Conservation (phyloP, 2,329 filamentous ascomycete genomes). For the Decorospora gaudefroyi region DNA sequence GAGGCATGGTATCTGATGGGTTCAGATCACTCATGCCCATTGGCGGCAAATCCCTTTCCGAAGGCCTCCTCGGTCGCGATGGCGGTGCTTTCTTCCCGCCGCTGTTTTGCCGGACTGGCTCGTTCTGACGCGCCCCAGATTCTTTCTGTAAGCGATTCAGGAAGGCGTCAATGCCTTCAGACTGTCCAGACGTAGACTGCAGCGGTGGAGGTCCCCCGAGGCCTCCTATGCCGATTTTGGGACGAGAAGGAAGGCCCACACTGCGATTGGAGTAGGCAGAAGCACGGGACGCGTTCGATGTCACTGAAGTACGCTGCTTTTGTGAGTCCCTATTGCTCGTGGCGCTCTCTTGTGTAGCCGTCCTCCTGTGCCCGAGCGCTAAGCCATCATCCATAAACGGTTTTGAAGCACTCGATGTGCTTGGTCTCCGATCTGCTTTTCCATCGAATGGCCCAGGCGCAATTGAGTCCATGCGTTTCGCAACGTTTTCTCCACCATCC, state of each 20-base stretch:
- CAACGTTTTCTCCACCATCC: conserved; percentile 52
- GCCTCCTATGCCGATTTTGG: conserved; percentile 25
- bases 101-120: conserved; percentile 30
- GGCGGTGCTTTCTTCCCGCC: conserved; percentile 25
- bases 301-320: conserved; percentile 34
- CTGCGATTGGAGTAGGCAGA: conserved; percentile 40
- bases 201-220: conserved; percentile 27
- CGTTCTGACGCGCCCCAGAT: conserved; percentile 29
- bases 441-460: conserved; percentile 68
- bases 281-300: conserved; percentile 38
- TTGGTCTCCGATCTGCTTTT: conserved; percentile 39
- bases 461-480: conserved; percentile 68
- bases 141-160: conserved; percentile 45
- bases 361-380: conserved; percentile 44
- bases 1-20: conserved; percentile 22
- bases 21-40: conserved; percentile 29
- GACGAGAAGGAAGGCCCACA: conserved; percentile 30
- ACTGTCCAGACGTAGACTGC: conserved; percentile 26
- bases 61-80: conserved; percentile 31
- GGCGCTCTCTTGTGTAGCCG: conserved; percentile 42
- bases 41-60: conserved; percentile 33
- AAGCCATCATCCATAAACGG: conserved; percentile 27
- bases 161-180: conserved; percentile 48
- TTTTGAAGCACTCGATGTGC: conserved; percentile 43
- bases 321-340: conserved; percentile 35